Conservation (phyloP, 306 rosid genomes). For the Styphnolobium japonicum region DNA sequence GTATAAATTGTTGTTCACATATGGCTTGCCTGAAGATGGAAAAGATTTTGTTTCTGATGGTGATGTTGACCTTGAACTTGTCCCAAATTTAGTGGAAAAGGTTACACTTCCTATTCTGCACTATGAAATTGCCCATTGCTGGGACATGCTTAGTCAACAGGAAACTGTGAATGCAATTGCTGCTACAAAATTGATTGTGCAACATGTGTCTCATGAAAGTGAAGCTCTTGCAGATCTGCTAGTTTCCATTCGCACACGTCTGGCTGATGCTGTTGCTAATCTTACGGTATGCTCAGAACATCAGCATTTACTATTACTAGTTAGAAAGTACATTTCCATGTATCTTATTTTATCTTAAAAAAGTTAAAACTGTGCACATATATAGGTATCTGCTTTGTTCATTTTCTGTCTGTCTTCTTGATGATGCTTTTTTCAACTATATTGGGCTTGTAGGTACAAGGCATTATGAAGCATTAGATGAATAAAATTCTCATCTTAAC, state of each 20-base stretch:
- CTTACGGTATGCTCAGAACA: conserved; percentile 47
- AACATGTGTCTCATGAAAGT: conserved; percentile 79
- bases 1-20: conserved; percentile 73
- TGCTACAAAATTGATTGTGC: conserved; percentile 75
- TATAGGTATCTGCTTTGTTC: neutral
- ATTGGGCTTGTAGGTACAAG: neutral
- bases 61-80: conserved; percentile 87
- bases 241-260: conserved; percentile 65
- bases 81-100: conserved; percentile 88
- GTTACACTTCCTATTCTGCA: conserved; percentile 93
- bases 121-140: conserved; percentile 75
- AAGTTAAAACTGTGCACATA: neutral
- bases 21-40: conserved; percentile 71
- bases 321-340: neutral
- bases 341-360: neutral
- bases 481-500: conserved; percentile 11
- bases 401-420: conserved; percentile 10
- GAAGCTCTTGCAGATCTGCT: conserved; percentile 79
- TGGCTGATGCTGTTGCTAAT: conserved; percentile 81
- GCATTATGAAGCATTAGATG: neutral
- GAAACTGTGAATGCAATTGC: conserved; percentile 75
- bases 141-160: conserved; percentile 84
- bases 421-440: neutral
- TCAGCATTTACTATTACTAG: conserved; percentile 1
- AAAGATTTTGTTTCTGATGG: conserved; percentile 57